phyloP scores from a whole-genome alignment of 2,329 filamentous ascomycete genomes.

The Paracoccidioides lutzii region DNA sequence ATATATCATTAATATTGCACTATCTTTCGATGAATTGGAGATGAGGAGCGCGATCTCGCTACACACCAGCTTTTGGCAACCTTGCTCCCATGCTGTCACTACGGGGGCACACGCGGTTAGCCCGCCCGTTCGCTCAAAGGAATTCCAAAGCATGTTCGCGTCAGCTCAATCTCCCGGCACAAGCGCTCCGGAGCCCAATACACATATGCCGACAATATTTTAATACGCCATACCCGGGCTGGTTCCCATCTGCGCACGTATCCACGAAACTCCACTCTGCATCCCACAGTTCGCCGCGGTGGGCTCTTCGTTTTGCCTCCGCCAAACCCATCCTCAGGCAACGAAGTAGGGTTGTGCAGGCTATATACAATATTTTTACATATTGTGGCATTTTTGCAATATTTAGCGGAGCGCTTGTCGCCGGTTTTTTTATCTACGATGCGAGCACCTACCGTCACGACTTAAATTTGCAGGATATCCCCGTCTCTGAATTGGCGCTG shows the following conservation, averaged over 20 bases:
- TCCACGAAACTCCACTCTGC: neutral
- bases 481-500: slow-evolving; percentile 73
- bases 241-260: slow-evolving; percentile 8
- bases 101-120: neutral
- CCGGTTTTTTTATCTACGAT: slow-evolving; percentile 89
- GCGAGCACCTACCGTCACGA: slow-evolving; percentile 75
- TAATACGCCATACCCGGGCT: slow-evolving; percentile 14
- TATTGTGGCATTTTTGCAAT: slow-evolving; percentile 63
- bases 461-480: slow-evolving; percentile 54
- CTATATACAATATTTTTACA: slow-evolving; percentile 57
- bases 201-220: slow-evolving; percentile 6
- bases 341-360: slow-evolving; percentile 27
- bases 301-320: slow-evolving; percentile 14
- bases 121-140: neutral
- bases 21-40: neutral
- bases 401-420: slow-evolving; percentile 54
- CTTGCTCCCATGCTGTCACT: neutral
- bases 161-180: neutral
- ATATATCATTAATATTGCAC: neutral
- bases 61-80: neutral
- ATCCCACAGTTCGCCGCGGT: neutral
- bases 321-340: slow-evolving; percentile 20
- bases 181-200: too few species aligned
- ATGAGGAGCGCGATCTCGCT: neutral
- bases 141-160: neutral